Evolutionary conservation across 805 yeast genomes (phyloP).

Genomic region (Saccharomycopsis malanga): DNA sequence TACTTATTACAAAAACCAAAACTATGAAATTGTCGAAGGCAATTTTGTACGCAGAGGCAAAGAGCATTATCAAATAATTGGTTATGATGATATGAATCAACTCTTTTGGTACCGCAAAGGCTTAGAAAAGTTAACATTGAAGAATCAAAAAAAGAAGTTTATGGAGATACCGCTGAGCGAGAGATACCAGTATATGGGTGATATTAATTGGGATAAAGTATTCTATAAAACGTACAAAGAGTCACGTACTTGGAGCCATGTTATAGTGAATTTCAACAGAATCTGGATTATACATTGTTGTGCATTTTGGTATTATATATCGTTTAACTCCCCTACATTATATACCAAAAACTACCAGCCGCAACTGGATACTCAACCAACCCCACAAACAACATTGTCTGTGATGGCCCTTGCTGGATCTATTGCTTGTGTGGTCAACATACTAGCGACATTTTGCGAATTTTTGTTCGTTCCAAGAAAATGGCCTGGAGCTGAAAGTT

Average conservation of each 20-base stretch:
- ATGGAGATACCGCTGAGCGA: slow-evolving; percentile 49
- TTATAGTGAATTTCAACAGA: slow-evolving; percentile 64
- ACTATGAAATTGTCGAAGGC: slow-evolving; percentile 40
- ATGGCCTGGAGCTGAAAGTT: slow-evolving; percentile 66
- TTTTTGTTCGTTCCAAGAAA: slow-evolving; percentile 58
- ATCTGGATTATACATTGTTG: slow-evolving; percentile 74
- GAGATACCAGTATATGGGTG: slow-evolving; percentile 47
- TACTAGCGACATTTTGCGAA: slow-evolving; percentile 53
- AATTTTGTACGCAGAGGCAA: slow-evolving; percentile 41
- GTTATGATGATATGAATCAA: slow-evolving; percentile 88
- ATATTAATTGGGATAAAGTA: slow-evolving; percentile 58
- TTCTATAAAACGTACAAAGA: slow-evolving; percentile 73
- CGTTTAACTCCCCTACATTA: slow-evolving; percentile 60
- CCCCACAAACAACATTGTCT: slow-evolving; percentile 45
- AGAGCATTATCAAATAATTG: slow-evolving; percentile 66
- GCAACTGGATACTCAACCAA: slow-evolving; percentile 51
- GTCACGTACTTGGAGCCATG: slow-evolving; percentile 70
- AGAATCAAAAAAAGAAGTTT: slow-evolving; percentile 37
- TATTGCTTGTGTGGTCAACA: slow-evolving; percentile 48
- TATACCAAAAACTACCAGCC: slow-evolving; percentile 55
- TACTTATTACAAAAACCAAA: slow-evolving; percentile 48
- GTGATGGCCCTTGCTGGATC: slow-evolving; percentile 64
- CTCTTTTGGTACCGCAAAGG: slow-evolving; percentile 78
- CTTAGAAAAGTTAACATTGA: slow-evolving; percentile 46
- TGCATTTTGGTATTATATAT: slow-evolving; percentile 70